These are phyloP conservation scores for Tricladium varicosporioides DNA, from an alignment of 2,329 filamentous ascomycete species.

Conservation along the genomic window DNA sequence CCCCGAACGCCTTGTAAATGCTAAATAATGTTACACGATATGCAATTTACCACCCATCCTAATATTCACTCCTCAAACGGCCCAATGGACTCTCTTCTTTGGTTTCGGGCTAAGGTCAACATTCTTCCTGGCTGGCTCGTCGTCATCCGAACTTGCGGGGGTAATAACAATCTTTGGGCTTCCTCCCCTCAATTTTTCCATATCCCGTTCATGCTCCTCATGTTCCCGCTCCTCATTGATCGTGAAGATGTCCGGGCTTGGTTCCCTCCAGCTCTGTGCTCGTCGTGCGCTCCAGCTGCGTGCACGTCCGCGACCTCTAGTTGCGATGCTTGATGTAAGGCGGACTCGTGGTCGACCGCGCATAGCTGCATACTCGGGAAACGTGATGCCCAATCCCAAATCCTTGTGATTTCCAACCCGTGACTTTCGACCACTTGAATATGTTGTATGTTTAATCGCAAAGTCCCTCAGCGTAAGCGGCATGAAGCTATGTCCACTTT, in stretches of 20 bases:
- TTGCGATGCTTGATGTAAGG: conserved; percentile 13
- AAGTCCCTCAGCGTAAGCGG: conserved; percentile 32
- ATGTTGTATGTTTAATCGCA: conserved; percentile 14
- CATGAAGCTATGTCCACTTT: conserved; percentile 21
- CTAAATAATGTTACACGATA: not conserved
- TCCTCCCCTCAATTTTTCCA: not conserved
- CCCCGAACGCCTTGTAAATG: conserved; percentile 4
- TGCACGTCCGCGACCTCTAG: conserved; percentile 26
- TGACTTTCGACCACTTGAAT: conserved; percentile 20
- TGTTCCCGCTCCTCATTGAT: conserved; percentile 33
- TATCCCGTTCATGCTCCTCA: conserved; percentile 11
- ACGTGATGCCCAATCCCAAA: conserved; percentile 27
- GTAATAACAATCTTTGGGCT: conserved; percentile 13
- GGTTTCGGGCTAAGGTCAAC: conserved; percentile 11
- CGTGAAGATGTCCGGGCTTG: conserved; percentile 32
- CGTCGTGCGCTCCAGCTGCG: conserved; percentile 26
- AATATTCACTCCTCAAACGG: conserved; percentile 15
- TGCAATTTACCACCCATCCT: not conserved
- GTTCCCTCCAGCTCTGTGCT: conserved; percentile 31
- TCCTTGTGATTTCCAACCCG: conserved; percentile 15
- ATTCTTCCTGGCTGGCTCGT: conserved; percentile 8
- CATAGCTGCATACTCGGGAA: conserved; percentile 18
- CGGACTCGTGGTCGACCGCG: conserved; percentile 29
- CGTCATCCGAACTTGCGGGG: conserved; percentile 13
- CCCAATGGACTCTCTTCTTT: conserved; percentile 35